Conservation (phyloP, 768 basidiomycete species). For the Termitomyces sp. region DNA sequence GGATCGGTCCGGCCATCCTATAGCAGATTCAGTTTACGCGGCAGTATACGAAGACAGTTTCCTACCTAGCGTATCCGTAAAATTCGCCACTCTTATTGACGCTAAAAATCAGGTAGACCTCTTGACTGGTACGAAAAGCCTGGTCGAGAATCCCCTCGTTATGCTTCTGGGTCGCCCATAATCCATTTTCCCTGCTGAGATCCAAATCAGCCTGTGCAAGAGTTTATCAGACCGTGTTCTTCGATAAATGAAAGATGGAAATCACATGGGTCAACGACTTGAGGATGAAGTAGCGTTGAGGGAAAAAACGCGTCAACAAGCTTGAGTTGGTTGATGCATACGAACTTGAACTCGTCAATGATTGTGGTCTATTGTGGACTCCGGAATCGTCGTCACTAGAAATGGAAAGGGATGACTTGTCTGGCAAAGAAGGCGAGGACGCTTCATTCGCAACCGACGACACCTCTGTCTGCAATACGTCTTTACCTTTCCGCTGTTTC, state of each 20-base stretch:
- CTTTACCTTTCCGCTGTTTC: conserved; percentile 41
- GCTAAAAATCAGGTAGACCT: conserved; percentile 87
- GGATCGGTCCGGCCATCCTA: conserved; percentile 71
- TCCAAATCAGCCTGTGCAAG: conserved; percentile 64
- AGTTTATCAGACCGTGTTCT: neutral
- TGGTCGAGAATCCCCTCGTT: conserved; percentile 90
- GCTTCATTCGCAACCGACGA: conserved; percentile 3
- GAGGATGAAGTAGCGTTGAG: conserved; percentile 87
- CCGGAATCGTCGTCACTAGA: conserved; percentile 38
- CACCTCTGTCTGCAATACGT: conserved; percentile 13
- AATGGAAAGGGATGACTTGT: conserved; percentile 25
- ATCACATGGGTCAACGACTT: conserved; percentile 78
- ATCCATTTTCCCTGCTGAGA: conserved; percentile 66
- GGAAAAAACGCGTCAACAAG: conserved; percentile 70
- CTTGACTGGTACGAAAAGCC: conserved; percentile 85
- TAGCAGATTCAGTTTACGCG: neutral
- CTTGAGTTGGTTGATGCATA: conserved; percentile 82
- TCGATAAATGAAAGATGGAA: conserved; percentile 9
- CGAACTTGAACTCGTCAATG: conserved; percentile 49
- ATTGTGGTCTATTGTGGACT: conserved; percentile 23
- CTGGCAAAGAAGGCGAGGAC: conserved; percentile 21
- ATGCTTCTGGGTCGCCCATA: conserved; percentile 93
- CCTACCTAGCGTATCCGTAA: conserved; percentile 83
- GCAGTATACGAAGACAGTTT: conserved; percentile 10
- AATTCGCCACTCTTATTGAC: conserved; percentile 95